Evolutionary conservation across 768 basidiomycete species (phyloP), one percentile per base, ranked within the genome.

Genomic region (Suillus americanus): DNA sequence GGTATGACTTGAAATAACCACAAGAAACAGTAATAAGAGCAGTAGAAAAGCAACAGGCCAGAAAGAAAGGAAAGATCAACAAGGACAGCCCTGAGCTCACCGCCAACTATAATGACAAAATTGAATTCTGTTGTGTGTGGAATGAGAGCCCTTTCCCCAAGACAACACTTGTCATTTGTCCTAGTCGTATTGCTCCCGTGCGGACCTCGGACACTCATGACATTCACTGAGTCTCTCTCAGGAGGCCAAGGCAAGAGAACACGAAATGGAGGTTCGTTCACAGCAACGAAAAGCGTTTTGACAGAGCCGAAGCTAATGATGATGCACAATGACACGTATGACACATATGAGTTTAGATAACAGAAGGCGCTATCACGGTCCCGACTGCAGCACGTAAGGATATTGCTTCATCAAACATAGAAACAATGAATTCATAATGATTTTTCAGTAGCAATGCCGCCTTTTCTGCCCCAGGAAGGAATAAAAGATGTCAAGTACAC

Each of bases 121-220:
- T 35, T 35, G 35, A 35, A 25, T 35, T 67, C n/a, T 30, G 62
- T 41, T 25, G n/a, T 16, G 64, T 57, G 64, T 57, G 51, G 60
- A 61, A 59, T 33, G 48, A 12, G 53, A 64, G 65, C 59, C 41
- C 46, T 35, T 50, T 23, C 51, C 33, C 40, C 28, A 53, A 54
- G 41, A 46, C 33, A 28, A 56, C 35, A 38, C 55, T 2, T 51
- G 50, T 20, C 18, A 43, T 6, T 5, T 40, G 38, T 48, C 38
- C 16, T 20, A 20, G 35, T 10, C 25, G 55, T 60, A 59, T 28
- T 30, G 54, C 60, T 48, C 41, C 62, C 65, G 65, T 55, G 23
- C 48, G 61, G 68, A 70, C 69, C 69, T 67, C 68, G 62, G 68
- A 70, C 67, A 69, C 68, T 51, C 53, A 33, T 28, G 43, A 61